phyloP scores from a whole-genome alignment of 2,329 filamentous ascomycete genomes.

The Venturia asperata region DNA sequence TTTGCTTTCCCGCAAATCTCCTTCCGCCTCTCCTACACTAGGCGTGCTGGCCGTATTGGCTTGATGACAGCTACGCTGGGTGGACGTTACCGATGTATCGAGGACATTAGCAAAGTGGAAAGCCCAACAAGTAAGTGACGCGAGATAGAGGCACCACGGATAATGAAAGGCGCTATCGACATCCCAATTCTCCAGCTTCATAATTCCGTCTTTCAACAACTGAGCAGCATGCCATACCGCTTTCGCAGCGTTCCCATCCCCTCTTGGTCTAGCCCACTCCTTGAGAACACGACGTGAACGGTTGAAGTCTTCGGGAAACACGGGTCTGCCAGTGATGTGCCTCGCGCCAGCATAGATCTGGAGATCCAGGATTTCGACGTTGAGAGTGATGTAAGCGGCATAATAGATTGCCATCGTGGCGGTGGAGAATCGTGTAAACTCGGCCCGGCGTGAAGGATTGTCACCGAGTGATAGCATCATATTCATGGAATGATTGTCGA shows the following conservation, averaged over 20 bases:
- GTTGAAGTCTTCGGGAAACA: conserved; percentile 44
- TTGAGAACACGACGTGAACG: conserved; percentile 47
- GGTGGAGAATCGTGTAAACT: conserved; percentile 44
- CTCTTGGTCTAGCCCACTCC: conserved; percentile 37
- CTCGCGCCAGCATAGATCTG: conserved; percentile 55
- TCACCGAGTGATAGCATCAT: conserved; percentile 27
- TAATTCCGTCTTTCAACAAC: conserved; percentile 45
- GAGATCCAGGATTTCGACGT: conserved; percentile 53
- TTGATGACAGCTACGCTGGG: neutral
- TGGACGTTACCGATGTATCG: neutral
- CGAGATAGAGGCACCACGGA: conserved; percentile 56
- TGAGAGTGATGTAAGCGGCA: conserved; percentile 49
- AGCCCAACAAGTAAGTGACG: conserved; percentile 52
- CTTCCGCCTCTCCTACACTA: neutral
- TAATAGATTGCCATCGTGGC: conserved; percentile 53
- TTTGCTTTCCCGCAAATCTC: conserved; percentile 27
- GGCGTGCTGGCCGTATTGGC: neutral
- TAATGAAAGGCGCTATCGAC: conserved; percentile 52
- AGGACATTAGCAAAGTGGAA: conserved; percentile 42
- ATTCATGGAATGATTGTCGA: conserved; percentile 44
- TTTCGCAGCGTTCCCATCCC: conserved; percentile 31
- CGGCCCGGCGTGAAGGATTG: conserved; percentile 24
- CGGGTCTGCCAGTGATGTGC: conserved; percentile 52
- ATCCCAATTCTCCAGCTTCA: conserved; percentile 45
- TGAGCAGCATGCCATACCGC: conserved; percentile 49